Percentiles rank a stretch among this genome's conserved stretches.
Evolutionary conservation across 352 stramenopile species (phyloP).

Genomic region (Phytophthora vignae): DNA sequence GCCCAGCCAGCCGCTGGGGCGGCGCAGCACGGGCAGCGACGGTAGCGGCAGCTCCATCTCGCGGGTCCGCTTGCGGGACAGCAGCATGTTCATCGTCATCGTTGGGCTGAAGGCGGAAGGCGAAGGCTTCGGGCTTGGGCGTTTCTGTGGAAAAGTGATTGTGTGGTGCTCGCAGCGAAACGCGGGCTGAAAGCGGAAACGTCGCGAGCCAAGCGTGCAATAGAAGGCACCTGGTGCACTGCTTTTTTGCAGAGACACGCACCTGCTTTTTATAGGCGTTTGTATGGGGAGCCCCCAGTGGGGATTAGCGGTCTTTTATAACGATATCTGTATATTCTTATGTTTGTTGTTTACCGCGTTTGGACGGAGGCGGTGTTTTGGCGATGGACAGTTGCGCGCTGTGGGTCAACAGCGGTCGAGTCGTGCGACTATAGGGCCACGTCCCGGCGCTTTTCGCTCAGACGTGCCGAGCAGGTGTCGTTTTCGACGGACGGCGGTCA

Average conservation of each 20-base stretch:
- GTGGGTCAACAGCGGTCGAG: neutral
- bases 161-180: slow-evolving; percentile 12
- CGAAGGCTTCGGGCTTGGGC: slow-evolving; percentile 6
- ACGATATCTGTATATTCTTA: neutral
- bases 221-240: slow-evolving; percentile 2
- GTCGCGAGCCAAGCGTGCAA: neutral
- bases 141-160: slow-evolving; percentile 22
- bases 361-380: neutral
- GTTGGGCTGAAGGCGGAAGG: neutral
- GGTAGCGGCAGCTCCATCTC: slow-evolving; percentile 31
- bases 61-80: slow-evolving; percentile 59
- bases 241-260: slow-evolving; percentile 16
- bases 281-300: slow-evolving; percentile 1
- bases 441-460: neutral
- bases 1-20: slow-evolving; percentile 47
- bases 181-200: neutral
- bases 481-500: neutral
- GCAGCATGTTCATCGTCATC: slow-evolving; percentile 44
- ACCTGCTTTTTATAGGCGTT: slow-evolving; percentile 1
- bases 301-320: neutral
- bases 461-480: neutral
- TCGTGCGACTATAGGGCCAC: neutral
- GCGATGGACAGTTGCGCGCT: neutral
- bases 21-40: slow-evolving; percentile 35
- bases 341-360: neutral